Evolutionary conservation across 1,139 yeast species (phyloP).

Genomic region (Suhomyces choctaworum): DNA sequence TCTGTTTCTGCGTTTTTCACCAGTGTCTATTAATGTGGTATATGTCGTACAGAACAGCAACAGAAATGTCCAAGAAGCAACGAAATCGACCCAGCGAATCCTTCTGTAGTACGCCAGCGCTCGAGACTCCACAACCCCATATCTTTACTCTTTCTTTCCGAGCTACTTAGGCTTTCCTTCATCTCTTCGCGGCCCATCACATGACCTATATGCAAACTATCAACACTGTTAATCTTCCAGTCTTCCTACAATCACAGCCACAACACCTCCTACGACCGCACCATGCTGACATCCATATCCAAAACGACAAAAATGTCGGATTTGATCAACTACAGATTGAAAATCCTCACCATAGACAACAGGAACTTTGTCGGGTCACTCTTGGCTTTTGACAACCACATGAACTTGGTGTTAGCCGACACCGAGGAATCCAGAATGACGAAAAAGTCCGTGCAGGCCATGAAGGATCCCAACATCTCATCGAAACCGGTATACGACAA

Average conservation of each 20-base stretch:
- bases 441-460: conserved; percentile 51
- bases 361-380: conserved; percentile 77
- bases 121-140: no score
- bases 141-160: no score
- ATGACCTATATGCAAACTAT: neutral
- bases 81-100: no score
- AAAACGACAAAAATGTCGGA: conserved; percentile 63
- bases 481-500: conserved; percentile 48
- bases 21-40: no score
- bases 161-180: no score
- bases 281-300: conserved; percentile 20
- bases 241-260: neutral
- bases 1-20: no score
- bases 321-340: conserved; percentile 69
- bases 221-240: conserved; percentile 2
- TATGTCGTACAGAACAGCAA: no score
- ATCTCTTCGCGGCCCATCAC: no score
- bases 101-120: no score
- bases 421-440: conserved; percentile 82
- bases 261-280: neutral
- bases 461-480: conserved; percentile 30
- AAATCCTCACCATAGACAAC: conserved; percentile 72
- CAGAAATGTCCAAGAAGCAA: no score
- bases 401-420: conserved; percentile 83
- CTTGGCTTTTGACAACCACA: conserved; percentile 84